phyloP scores from a whole-genome alignment of 2,329 filamentous ascomycete species.

The Monascus ruber region DNA sequence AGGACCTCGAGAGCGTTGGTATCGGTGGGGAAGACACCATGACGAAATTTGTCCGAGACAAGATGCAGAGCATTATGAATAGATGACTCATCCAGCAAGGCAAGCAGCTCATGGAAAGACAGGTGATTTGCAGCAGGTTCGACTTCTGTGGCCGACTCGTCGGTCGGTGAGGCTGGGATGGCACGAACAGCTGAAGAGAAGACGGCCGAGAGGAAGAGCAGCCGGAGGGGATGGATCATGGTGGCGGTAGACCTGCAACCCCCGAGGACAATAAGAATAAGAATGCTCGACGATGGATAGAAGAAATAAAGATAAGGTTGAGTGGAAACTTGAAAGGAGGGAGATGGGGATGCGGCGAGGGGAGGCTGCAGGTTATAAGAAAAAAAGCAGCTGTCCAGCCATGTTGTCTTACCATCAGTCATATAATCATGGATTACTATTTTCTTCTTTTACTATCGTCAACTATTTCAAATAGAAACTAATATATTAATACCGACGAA shows the following conservation, averaged over 20 bases:
- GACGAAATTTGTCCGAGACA: conserved; percentile 52
- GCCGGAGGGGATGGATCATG: conserved; percentile 11
- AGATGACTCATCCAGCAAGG: conserved; percentile 46
- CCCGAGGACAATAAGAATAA: no score
- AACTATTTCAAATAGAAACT: no score
- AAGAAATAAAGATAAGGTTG: no score
- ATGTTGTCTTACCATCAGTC: no score
- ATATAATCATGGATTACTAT: no score
- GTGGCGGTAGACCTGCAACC: not conserved
- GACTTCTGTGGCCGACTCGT: conserved; percentile 6
- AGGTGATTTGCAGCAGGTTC: conserved; percentile 7
- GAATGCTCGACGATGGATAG: no score
- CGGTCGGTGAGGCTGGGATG: conserved; percentile 3
- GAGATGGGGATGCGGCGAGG: no score
- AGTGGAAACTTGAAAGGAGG: no score
- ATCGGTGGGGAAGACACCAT: conserved; percentile 58
- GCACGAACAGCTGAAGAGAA: conserved; percentile 16
- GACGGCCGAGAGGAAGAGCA: conserved; percentile 15
- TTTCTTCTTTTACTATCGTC: no score
- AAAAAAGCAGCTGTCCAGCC: no score
- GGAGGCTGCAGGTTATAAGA: no score
- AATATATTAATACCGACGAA: no score
- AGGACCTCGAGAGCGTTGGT: conserved; percentile 52
- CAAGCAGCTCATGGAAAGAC: conserved; percentile 44
- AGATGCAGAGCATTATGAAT: conserved; percentile 57